Evolutionary conservation across 78 protist genomes (phyloP).

Genomic region (Pigoraptor vietnamica): DNA sequence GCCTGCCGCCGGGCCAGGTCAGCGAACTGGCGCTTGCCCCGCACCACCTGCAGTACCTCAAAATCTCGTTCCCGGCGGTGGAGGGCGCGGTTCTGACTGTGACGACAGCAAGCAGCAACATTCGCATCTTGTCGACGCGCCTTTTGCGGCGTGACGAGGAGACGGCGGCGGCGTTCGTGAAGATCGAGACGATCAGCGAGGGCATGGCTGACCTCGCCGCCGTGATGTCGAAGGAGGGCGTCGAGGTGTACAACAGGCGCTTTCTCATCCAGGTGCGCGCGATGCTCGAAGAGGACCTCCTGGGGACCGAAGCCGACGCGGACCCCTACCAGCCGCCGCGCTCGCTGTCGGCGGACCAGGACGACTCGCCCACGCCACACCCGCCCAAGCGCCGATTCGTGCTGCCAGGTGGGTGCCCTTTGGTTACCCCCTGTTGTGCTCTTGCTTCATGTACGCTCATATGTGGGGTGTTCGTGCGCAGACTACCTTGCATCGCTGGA

Average conservation of each 20-base stretch:
- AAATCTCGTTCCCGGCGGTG: not conserved
- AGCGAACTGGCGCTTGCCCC: not conserved
- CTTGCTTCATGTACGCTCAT: no score
- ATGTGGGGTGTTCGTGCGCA: not conserved
- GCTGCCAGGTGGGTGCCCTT: not conserved
- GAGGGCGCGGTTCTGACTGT: not conserved
- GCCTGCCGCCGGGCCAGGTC: not conserved
- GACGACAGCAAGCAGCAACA: not conserved
- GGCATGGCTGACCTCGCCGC: not conserved
- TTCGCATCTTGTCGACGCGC: not conserved
- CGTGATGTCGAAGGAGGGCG: not conserved
- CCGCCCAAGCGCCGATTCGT: not conserved
- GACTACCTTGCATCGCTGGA: not conserved
- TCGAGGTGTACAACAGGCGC: not conserved
- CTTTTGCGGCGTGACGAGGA: not conserved
- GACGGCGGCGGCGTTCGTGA: not conserved
- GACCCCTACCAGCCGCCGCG: not conserved
- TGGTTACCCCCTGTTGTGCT: not conserved
- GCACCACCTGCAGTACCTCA: not conserved
- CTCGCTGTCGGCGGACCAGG: not conserved
- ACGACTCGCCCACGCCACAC: not conserved
- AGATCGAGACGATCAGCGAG: not conserved
- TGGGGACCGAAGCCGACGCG: not conserved
- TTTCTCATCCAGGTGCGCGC: not conserved
- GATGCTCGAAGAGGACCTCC: not conserved